Evolutionary conservation across 495 filamentous ascomycete genomes (phyloP).

Genomic region (Articulospora tetracladia): DNA sequence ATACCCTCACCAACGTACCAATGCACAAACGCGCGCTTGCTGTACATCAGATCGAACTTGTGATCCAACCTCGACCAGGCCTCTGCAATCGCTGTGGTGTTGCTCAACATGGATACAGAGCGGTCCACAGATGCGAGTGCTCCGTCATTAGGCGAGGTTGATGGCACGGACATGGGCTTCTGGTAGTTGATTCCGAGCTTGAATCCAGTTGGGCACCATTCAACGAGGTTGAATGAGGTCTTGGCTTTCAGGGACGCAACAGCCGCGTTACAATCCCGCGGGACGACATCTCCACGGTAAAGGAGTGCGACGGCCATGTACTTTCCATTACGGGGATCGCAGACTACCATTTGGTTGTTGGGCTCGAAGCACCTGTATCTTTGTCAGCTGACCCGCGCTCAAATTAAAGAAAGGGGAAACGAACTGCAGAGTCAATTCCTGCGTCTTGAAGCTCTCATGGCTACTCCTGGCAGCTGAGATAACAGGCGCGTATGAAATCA

Average conservation of each 20-base stretch:
- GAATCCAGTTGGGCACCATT: constrained; percentile 96
- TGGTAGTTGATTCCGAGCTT: constrained; percentile 94
- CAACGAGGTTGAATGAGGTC: constrained; percentile 84
- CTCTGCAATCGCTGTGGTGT: constrained; percentile 88
- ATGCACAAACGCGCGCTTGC: constrained; percentile 91
- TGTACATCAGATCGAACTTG: constrained; percentile 98
- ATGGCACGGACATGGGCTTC: constrained; percentile 77
- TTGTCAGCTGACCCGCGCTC: constrained; percentile 20
- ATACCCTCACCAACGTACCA: constrained; percentile 97
- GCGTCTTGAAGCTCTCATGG: constrained; percentile 89
- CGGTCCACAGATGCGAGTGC: constrained; percentile 83
- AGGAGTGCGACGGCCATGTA: constrained; percentile 91
- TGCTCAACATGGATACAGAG: constrained; percentile 85
- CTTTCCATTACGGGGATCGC: constrained; percentile 86
- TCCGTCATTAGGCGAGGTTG: constrained; percentile 43
- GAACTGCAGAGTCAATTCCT: constrained; percentile 83
- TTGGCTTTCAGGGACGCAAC: constrained; percentile 82
- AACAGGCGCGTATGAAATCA: constrained; percentile 87
- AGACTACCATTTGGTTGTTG: constrained; percentile 96
- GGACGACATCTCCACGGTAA: constrained; percentile 87
- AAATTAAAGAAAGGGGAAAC: constrained; percentile 22
- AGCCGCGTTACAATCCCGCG: constrained; percentile 77
- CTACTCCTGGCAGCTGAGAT: constrained; percentile 76
- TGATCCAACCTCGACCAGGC: constrained; percentile 85
- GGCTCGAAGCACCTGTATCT: constrained; percentile 66